Evolutionary conservation across 2,329 filamentous ascomycete genomes (phyloP).

Genomic region (Xylaria sp.): DNA sequence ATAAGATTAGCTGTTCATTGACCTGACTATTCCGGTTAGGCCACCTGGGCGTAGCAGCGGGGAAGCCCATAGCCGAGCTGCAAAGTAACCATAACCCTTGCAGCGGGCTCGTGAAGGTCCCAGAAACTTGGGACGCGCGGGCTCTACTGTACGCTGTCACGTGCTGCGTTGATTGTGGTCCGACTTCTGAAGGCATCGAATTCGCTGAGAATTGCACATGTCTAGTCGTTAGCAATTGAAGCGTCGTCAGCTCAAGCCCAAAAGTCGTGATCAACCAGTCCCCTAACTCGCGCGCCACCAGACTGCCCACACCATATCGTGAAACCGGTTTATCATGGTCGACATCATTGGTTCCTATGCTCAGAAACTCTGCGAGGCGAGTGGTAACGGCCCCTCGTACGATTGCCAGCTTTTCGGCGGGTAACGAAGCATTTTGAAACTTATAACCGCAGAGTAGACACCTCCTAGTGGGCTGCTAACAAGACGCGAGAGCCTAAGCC

Average conservation of each 20-base stretch:
- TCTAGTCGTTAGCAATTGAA: slow-evolving; percentile 17
- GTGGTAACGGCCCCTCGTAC: slow-evolving; percentile 10
- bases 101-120: background rate
- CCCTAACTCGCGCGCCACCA: background rate
- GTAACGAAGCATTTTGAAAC: slow-evolving; percentile 8
- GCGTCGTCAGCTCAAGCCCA: slow-evolving; percentile 6
- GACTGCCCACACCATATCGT: background rate
- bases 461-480: background rate
- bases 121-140: slow-evolving; percentile 4
- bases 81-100: too few species aligned
- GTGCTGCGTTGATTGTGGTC: background rate
- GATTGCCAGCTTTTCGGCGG: slow-evolving; percentile 5
- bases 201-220: background rate
- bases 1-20: slow-evolving; percentile 16
- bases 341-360: background rate
- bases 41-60: too few species aligned
- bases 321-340: background rate
- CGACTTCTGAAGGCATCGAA: background rate
- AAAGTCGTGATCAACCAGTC: slow-evolving; percentile 9
- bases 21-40: slow-evolving; percentile 38
- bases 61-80: too few species aligned
- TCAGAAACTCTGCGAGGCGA: slow-evolving; percentile 9
- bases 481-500: background rate
- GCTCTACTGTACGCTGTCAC: background rate
- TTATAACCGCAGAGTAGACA: background rate